Conservation (phyloP, 163 green algal genomes). For the Trebouxiophyceae sp. region DNA sequence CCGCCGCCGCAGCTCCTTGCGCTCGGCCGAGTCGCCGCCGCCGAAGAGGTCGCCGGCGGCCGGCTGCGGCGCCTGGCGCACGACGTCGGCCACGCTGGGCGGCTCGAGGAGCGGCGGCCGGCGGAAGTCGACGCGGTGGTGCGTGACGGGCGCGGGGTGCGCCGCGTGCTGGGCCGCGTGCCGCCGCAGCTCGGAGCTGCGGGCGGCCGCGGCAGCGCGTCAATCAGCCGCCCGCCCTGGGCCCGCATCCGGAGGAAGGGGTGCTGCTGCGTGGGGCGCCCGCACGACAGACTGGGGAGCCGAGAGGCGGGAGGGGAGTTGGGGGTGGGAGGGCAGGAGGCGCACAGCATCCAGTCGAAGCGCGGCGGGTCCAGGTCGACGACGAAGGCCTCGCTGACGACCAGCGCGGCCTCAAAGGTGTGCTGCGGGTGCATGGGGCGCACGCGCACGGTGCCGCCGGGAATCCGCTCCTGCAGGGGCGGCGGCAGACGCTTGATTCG, state of each 20-base stretch:
- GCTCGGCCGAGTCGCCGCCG: too few relatives aligned
- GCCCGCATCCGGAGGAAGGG: too few relatives aligned
- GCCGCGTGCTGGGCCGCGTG: not conserved
- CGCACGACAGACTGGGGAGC: not conserved
- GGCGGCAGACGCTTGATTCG: not conserved
- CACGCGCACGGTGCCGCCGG: not conserved
- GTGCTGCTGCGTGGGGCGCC: too few relatives aligned
- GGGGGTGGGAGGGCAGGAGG: not conserved
- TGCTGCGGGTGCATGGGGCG: slow-evolving; percentile 11
- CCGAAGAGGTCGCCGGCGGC: too few relatives aligned
- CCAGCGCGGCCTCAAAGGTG: slow-evolving; percentile 5
- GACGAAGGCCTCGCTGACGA: slow-evolving; percentile 9
- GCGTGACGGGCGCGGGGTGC: not conserved
- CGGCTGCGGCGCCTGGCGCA: too few relatives aligned
- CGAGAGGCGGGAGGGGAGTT: not conserved
- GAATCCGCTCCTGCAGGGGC: slow-evolving; percentile 4
- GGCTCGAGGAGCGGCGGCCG: not conserved
- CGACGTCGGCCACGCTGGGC: not conserved
- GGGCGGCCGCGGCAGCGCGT: too few relatives aligned
- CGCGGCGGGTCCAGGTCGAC: slow-evolving; percentile 2
- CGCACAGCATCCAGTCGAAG: slow-evolving; percentile 13
- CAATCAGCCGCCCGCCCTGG: too few relatives aligned
- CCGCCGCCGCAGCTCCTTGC: not conserved
- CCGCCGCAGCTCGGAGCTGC: not conserved
- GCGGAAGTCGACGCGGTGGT: not conserved